Base-by-base conservation (phyloP, 371 early-diverging fungal genomes). In the Rhizomucor miehei region DNA sequence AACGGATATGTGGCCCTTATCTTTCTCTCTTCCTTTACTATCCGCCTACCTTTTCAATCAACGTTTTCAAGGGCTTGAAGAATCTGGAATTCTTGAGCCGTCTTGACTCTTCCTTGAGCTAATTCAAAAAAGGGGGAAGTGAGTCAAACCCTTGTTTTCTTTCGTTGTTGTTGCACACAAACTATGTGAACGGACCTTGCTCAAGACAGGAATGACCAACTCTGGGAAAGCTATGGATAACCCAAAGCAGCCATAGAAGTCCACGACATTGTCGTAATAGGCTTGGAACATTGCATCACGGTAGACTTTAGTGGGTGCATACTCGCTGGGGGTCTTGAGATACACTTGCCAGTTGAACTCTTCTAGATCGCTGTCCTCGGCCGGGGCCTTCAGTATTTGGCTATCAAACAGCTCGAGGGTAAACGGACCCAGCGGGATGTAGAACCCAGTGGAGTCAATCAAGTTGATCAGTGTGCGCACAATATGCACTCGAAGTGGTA, bases 221-320 rank as follows among this genome's bases (percentile, higher is more conserved):
- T 95, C 96, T 10, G 96, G 96, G 84, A 94, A 97, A n/a, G 91
- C 89, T 61, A 97, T 92, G 38, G 88, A 88, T 16, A 80, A 67
- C 25, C 90, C 82, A 59, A 84, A 83, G 38, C 85, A 68, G n/a
- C 87, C 87, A 70, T 90, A 88, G 54, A 87, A 90, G 54, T 91
- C 89, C 12, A 89, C 75, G 41, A 94, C 66, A 37, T 82, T 66
- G 41, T 84, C 84, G 52, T 86, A 77, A 34, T 86, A 74, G 52
- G 85, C 80, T 55, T 94, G 88, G 38, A 81, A 82, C 35, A 90
- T 67, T 3, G 86, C 85, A 53, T 82, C 87, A 66, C 81, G 84
- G 65, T 94, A 96, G 1, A 83, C 74, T 44, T 86, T 84, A 13
- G 94, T 88, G 45, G 87, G 87, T 54, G 89, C 63, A 65, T 94